phyloP scores from a whole-genome alignment of 306 rosid genomes.

The Prunus mongolica region DNA sequence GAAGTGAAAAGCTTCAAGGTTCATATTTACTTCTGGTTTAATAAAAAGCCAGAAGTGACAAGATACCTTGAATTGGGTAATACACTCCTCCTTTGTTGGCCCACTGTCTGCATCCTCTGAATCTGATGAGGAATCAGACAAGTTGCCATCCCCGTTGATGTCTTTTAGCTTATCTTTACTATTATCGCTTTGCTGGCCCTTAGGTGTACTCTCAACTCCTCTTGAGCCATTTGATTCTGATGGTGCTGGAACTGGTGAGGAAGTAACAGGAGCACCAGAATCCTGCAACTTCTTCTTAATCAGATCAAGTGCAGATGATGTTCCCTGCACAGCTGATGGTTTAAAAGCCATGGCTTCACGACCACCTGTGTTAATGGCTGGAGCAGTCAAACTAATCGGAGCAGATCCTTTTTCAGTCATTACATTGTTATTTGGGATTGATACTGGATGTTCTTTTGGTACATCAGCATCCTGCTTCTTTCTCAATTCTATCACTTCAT shows the following conservation, averaged over 20 bases:
- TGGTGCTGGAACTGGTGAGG: constrained; percentile 58
- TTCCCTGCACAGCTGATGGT: constrained; percentile 46
- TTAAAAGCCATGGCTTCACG: constrained; percentile 82
- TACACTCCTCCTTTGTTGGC: constrained; percentile 84
- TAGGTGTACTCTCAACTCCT: constrained; percentile 52
- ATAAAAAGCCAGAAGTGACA: constrained; percentile 16
- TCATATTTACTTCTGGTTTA: neutral
- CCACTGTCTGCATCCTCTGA: constrained; percentile 88
- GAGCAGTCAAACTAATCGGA: constrained; percentile 68
- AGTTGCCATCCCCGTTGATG: constrained; percentile 65
- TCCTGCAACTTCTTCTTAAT: constrained; percentile 96
- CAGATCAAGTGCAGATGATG: constrained; percentile 88
- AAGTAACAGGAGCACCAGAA: constrained; percentile 71
- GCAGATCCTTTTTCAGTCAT: constrained; percentile 67
- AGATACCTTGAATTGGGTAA: constrained; percentile 80
- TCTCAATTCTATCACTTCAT: constrained; percentile 82
- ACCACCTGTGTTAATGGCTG: constrained; percentile 86
- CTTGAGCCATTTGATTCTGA: constrained; percentile 75
- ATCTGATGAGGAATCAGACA: constrained; percentile 87
- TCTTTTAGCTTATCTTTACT: constrained; percentile 76
- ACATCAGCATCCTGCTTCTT: constrained; percentile 71
- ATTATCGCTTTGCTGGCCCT: constrained; percentile 63
- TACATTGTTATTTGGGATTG: constrained; percentile 53
- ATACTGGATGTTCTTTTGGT: constrained; percentile 47
- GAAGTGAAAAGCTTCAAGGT: neutral